These are phyloP conservation scores for Cladosporium sp. DNA, from an alignment of 2,329 filamentous ascomycete species.

Conservation along the genomic window DNA sequence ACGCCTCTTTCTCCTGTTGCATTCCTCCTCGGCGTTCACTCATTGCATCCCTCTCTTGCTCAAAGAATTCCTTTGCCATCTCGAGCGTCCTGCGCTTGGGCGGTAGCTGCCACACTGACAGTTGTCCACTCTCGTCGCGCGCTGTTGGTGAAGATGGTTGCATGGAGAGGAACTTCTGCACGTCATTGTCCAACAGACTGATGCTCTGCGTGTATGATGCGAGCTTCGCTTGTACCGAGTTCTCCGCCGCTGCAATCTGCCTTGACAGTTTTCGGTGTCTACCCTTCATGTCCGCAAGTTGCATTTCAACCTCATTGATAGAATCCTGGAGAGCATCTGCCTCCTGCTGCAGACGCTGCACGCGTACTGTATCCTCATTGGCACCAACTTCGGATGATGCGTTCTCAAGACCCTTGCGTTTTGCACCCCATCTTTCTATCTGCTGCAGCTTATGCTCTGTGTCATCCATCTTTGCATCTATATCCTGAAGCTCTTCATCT, in stretches of 20 bases:
- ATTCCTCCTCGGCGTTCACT: conserved; percentile 53
- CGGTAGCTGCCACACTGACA: conserved; percentile 47
- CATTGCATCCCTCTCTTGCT: conserved; percentile 55
- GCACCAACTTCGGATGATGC: conserved; percentile 55
- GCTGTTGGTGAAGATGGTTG: conserved; percentile 14
- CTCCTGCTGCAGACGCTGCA: conserved; percentile 46
- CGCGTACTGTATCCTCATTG: conserved; percentile 53
- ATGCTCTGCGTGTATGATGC: conserved; percentile 67
- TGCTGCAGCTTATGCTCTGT: conserved; percentile 55
- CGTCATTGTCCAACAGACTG: conserved; percentile 59
- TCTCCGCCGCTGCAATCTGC: conserved; percentile 59
- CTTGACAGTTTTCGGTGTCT: conserved; percentile 56
- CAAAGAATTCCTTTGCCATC: conserved; percentile 69
- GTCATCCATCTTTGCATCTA: conserved; percentile 53
- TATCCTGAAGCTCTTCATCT: conserved; percentile 59
- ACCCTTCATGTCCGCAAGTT: conserved; percentile 56
- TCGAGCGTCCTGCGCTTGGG: conserved; percentile 62
- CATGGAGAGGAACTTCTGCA: conserved; percentile 51
- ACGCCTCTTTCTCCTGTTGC: conserved; percentile 57
- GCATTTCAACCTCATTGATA: conserved; percentile 62
- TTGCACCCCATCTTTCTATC: conserved; percentile 54
- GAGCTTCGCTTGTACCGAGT: conserved; percentile 63
- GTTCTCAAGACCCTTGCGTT: conserved; percentile 51
- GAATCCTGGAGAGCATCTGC: conserved; percentile 53
- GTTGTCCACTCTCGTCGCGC: conserved; percentile 12